phyloP scores from a whole-genome alignment of 2,329 filamentous ascomycete species.

The Passalora sequoiae region DNA sequence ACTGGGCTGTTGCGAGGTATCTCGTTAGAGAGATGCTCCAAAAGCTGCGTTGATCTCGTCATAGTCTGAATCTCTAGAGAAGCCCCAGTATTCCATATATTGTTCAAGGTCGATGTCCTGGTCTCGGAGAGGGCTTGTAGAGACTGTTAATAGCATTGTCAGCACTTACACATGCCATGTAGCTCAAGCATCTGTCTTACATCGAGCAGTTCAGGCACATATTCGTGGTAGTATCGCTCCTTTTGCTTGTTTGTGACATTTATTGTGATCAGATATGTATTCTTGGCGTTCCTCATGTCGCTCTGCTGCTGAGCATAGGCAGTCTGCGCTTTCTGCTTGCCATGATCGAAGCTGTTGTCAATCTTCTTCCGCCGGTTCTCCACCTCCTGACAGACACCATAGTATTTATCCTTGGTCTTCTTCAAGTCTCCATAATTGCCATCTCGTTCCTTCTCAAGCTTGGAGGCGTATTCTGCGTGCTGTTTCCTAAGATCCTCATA shows the following conservation, averaged over 20 bases:
- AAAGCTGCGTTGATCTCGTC: conserved; percentile 63
- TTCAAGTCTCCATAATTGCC: conserved; percentile 75
- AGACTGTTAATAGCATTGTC: conserved; percentile 39
- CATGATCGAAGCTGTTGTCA: conserved; percentile 80
- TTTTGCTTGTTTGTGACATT: conserved; percentile 98
- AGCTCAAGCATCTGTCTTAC: conserved; percentile 45
- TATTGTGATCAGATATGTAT: conserved; percentile 93
- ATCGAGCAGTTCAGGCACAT: conserved; percentile 87
- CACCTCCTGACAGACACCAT: conserved; percentile 86
- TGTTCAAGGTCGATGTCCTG: conserved; percentile 75
- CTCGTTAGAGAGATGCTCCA: conserved; percentile 70
- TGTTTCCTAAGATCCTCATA: conserved; percentile 92
- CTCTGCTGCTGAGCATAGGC: conserved; percentile 86
- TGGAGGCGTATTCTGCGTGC: conserved; percentile 81
- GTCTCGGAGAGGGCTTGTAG: conserved; percentile 92
- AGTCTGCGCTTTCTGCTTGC: conserved; percentile 82
- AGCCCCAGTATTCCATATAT: conserved; percentile 75
- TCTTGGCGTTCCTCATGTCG: conserved; percentile 98
- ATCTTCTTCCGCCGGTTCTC: conserved; percentile 92
- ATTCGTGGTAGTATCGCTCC: conserved; percentile 95
- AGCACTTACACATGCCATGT: not conserved
- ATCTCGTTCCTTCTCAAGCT: conserved; percentile 85
- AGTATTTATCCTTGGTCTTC: conserved; percentile 91
- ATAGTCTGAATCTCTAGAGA: conserved; percentile 76
- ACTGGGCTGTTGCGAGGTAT: conserved; percentile 82